Conservation (phyloP, 768 basidiomycete genomes). For the Naganishia vaughanmartiniae region DNA sequence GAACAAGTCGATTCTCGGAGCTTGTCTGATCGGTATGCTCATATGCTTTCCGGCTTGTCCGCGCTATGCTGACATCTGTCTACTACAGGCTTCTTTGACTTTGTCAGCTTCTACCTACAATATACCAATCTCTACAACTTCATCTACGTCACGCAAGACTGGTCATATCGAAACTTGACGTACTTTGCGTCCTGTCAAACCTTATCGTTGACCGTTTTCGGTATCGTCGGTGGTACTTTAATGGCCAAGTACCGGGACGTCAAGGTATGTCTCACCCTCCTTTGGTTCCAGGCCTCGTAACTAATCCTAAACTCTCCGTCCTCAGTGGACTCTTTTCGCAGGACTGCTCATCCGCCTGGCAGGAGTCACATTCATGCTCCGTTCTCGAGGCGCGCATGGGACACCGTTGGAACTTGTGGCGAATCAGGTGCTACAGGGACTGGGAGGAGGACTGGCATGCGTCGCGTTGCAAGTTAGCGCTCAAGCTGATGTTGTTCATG, state of each 20-base stretch:
- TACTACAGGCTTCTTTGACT: slow-evolving; percentile 43
- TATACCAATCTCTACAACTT: slow-evolving; percentile 68
- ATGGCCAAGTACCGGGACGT: slow-evolving; percentile 61
- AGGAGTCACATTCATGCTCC: slow-evolving; percentile 69
- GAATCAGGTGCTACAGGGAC: slow-evolving; percentile 69
- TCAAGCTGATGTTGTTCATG: slow-evolving; percentile 65
- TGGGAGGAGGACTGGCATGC: slow-evolving; percentile 70
- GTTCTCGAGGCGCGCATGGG: slow-evolving; percentile 61
- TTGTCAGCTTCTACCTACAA: slow-evolving; percentile 59
- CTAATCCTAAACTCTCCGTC: neutral
- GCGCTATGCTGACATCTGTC: neutral
- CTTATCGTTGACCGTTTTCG: slow-evolving; percentile 62
- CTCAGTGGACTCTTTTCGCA: slow-evolving; percentile 56
- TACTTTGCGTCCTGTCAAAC: slow-evolving; percentile 67
- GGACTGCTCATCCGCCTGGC: slow-evolving; percentile 64
- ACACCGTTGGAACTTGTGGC: slow-evolving; percentile 57
- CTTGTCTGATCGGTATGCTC: slow-evolving; percentile 59
- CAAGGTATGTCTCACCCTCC: slow-evolving; percentile 54
- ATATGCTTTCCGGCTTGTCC: slow-evolving; percentile 26
- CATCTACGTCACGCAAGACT: slow-evolving; percentile 50
- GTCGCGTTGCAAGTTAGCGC: slow-evolving; percentile 62
- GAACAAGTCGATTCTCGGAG: slow-evolving; percentile 63
- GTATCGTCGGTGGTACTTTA: slow-evolving; percentile 61
- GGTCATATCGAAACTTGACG: slow-evolving; percentile 61
- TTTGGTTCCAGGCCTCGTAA: neutral